phyloP scores from a whole-genome alignment of 2,329 filamentous ascomycete species.

The Hysterium pulicare region DNA sequence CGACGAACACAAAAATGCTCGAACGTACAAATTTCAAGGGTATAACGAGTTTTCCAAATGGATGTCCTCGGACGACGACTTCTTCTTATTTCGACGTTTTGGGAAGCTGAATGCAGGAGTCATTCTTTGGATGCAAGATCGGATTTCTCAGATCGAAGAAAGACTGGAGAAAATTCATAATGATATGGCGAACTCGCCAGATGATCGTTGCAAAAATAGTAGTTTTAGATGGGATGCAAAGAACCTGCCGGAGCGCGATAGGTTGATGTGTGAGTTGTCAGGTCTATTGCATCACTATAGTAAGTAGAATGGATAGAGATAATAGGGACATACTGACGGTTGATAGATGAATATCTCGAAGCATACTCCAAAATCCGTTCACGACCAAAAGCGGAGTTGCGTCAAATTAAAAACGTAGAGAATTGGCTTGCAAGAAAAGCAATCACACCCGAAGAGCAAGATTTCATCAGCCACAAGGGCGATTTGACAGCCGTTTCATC shows the following conservation, averaged over 20 bases:
- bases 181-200: neutral
- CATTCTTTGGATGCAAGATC: slow-evolving; percentile 22
- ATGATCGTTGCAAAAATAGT: slow-evolving; percentile 7
- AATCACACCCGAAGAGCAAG: slow-evolving; percentile 9
- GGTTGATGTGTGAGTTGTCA: slow-evolving; percentile 15
- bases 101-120: slow-evolving; percentile 20
- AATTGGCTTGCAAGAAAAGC: slow-evolving; percentile 12
- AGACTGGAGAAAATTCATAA: slow-evolving; percentile 11
- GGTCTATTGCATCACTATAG: slow-evolving; percentile 15
- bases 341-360: slow-evolving; percentile 16
- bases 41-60: slow-evolving; percentile 23
- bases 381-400: slow-evolving; percentile 10
- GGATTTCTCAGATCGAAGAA: slow-evolving; percentile 14
- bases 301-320: slow-evolving; percentile 5
- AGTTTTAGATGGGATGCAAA: slow-evolving; percentile 16
- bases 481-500: slow-evolving; percentile 20
- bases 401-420: slow-evolving; percentile 12
- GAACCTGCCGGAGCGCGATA: slow-evolving; percentile 6
- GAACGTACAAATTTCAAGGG: slow-evolving; percentile 21
- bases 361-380: slow-evolving; percentile 16
- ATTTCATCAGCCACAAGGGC: slow-evolving; percentile 9
- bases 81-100: slow-evolving; percentile 27
- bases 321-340: neutral
- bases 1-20: neutral
- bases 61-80: slow-evolving; percentile 30